These are phyloP conservation scores for Cladosporium colombiae DNA, from an alignment of 2,329 filamentous ascomycete species.

Conservation along the genomic window DNA sequence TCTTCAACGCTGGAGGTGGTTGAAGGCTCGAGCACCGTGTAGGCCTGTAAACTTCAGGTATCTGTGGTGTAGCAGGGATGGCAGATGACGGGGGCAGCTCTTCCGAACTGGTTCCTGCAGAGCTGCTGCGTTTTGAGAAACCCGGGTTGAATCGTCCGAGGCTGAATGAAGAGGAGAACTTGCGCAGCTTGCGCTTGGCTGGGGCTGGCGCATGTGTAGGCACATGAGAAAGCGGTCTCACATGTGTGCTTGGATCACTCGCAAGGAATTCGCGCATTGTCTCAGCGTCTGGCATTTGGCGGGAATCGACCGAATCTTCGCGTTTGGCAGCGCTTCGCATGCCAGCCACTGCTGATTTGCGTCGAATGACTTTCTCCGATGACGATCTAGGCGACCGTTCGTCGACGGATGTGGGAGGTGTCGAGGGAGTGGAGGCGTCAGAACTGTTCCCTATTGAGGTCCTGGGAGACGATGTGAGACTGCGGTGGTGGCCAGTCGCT, in stretches of 20 bases:
- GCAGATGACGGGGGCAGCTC: background rate
- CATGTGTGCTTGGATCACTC: background rate
- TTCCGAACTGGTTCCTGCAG: conserved; percentile 3
- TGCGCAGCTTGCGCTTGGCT: conserved; percentile 23
- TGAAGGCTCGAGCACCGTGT: conserved; percentile 23
- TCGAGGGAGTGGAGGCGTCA: conserved; percentile 13
- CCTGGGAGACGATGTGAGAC: conserved; percentile 6
- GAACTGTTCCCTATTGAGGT: conserved; percentile 11
- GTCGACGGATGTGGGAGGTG: conserved; percentile 19
- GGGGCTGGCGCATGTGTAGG: background rate
- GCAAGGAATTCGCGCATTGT: conserved; percentile 15
- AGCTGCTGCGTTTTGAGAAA: conserved; percentile 15
- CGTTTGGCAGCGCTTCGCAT: conserved; percentile 5
- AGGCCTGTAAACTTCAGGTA: conserved; percentile 20
- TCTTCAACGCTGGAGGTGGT: conserved; percentile 27
- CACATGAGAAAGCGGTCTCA: background rate
- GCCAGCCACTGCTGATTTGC: conserved; percentile 16
- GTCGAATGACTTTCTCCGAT: conserved; percentile 4
- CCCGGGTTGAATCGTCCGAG: conserved; percentile 24
- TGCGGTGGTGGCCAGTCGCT: conserved; percentile 9
- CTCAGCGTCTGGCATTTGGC: conserved; percentile 2
- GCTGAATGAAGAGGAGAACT: conserved; percentile 28
- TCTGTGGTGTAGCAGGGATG: conserved; percentile 16
- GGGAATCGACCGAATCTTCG: background rate
- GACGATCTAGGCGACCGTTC: conserved; percentile 16